Evolutionary conservation across 164 flowering plant species (phyloP).

Genomic region (Liriodendron chinense): DNA sequence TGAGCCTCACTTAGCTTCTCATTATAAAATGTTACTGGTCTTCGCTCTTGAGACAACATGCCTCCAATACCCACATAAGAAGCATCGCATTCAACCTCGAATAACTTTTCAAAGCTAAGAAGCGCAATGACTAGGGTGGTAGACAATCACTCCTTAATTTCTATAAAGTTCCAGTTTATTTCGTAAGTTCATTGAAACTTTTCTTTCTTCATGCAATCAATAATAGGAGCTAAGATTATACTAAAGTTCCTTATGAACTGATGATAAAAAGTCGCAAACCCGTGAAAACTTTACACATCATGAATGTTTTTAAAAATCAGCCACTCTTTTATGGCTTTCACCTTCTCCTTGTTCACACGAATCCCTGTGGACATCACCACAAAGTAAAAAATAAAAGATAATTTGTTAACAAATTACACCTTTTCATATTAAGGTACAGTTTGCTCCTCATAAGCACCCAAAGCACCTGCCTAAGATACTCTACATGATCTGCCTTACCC

Average conservation of each 20-base stretch:
- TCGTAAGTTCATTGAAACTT: background rate
- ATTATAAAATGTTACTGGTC: too few relatives aligned
- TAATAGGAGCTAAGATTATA: background rate
- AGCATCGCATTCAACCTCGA: too few relatives aligned
- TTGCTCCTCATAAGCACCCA: too few relatives aligned
- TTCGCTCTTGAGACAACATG: too few relatives aligned
- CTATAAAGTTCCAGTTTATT: background rate
- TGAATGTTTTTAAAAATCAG: background rate
- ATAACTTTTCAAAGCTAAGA: background rate
- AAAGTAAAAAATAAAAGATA: background rate
- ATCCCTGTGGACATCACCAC: background rate
- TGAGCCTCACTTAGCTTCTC: too few relatives aligned
- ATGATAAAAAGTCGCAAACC: constrained; percentile 2
- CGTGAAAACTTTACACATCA: constrained; percentile 9
- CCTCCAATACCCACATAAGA: too few relatives aligned
- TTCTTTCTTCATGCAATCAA: background rate
- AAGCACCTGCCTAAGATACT: too few relatives aligned
- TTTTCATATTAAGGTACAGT: too few relatives aligned
- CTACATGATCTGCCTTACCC: too few relatives aligned
- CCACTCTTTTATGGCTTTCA: constrained; percentile 10
- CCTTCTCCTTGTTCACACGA: background rate
- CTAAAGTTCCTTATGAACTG: constrained; percentile 5
- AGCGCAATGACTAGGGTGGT: background rate
- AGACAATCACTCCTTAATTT: background rate
- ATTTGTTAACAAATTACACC: too few relatives aligned